phyloP scores from a whole-genome alignment of 2,329 filamentous ascomycete genomes.

The Paramyrothecium sp. region DNA sequence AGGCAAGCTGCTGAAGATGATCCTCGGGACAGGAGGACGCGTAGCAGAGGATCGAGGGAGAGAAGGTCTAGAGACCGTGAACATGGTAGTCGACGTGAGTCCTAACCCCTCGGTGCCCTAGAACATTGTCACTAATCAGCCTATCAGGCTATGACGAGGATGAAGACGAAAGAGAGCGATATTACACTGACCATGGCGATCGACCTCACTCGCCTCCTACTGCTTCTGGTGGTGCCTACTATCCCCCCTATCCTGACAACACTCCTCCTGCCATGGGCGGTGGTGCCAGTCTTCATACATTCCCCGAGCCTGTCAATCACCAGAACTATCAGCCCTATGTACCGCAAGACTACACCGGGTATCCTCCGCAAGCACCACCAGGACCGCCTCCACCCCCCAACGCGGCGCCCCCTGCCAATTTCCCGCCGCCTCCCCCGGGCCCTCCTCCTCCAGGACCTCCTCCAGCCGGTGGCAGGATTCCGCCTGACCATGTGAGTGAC shows the following conservation, averaged over 20 bases:
- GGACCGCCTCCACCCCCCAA: constrained; percentile 22
- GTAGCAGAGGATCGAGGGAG: constrained; percentile 23
- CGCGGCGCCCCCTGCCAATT: constrained; percentile 15
- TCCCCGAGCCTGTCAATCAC: neutral
- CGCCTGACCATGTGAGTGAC: constrained; percentile 45
- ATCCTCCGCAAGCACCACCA: constrained; percentile 36
- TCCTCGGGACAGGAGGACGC: neutral
- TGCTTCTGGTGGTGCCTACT: constrained; percentile 51
- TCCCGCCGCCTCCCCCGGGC: constrained; percentile 26
- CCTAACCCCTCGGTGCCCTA: constrained; percentile 3
- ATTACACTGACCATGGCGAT: constrained; percentile 31
- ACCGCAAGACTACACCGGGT: constrained; percentile 40
- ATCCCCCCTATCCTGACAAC: constrained; percentile 38
- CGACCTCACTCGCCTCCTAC: constrained; percentile 46
- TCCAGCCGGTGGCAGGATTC: constrained; percentile 27
- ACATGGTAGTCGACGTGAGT: constrained; percentile 14
- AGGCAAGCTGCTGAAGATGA: constrained; percentile 6
- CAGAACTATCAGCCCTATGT: constrained; percentile 38
- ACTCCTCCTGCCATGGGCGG: constrained; percentile 15
- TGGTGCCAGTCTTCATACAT: constrained; percentile 25
- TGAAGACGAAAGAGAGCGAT: constrained; percentile 26
- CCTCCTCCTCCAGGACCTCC: constrained; percentile 30
- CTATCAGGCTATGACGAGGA: constrained; percentile 8
- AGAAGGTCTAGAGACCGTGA: constrained; percentile 28
- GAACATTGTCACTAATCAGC: constrained; percentile 26